Base-by-base conservation (phyloP, 257 asterid genomes). In the Solanum okadae region DNA sequence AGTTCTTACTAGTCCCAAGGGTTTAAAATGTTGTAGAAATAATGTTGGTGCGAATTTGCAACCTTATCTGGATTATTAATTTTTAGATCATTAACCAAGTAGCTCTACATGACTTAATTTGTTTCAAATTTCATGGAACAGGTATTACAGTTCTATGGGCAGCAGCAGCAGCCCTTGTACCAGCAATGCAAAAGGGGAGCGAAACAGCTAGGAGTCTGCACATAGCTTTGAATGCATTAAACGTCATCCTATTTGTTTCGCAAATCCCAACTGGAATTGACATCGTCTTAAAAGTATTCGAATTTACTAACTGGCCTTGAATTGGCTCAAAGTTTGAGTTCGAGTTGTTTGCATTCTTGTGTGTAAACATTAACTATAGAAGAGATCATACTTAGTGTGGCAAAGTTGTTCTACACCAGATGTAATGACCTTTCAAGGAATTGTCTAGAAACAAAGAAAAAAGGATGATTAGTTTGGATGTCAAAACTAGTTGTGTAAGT, bases 181-280 rank as follows among this genome's bases (percentile, higher is more conserved):
- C 99, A 10, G 88, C 93, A 71, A 96, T 97, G 99, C 99, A 96
- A 94, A 97, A 94, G 94, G 99, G 99, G 68, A 96, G 73, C 35
- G 99, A 95, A 88, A 97, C 96, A 18, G 99, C 99, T 16, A 92
- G 99, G 89, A 96, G 63, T 91, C 96, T 96, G 87, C 99, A 97
- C 93, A 94, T 97, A 22, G 95, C 95, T 0, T 89, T 96, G 70
- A 97, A 96, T 27, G 71, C 85, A 6, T 18, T 94, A 85, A 97
- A 97, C 56, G 94, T 97, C 56, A 3, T 87, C 72, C 99, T 97
- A 92, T 97, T 97, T 93, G 85, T 93, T 37, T 93, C 91, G 92
- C 99, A 97, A 91, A 97, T 97, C 84, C 99, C 99, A 14, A 95
- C 99, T 3, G 99, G 99, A 85, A 83, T 96, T 34, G 98, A 96